Evolutionary conservation across 1,284 basidiomycete genomes (phyloP), one percentile per base, ranked within the genome.

Genomic region (Afroboletus lepidellus): DNA sequence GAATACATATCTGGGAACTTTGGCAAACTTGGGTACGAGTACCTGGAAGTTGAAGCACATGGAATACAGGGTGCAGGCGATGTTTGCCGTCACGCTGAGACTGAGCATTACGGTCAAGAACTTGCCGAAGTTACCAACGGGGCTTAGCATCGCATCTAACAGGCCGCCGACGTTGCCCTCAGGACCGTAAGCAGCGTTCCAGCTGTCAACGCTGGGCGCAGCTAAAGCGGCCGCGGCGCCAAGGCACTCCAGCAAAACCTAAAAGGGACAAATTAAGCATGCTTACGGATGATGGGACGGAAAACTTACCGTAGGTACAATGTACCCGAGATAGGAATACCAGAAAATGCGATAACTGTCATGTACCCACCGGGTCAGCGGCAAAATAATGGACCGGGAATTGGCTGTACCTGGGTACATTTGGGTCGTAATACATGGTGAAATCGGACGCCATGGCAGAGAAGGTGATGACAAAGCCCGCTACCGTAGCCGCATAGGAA

Each of bases 51-150:
- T 88, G 53, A 95, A 77, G n/a, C 88, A 85, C 54, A 91, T 83
- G 41, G 86, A 90, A 69, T 96, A 95, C 59, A 93, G 84, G 12
- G 86, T 90, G 5, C 85, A 83, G 5, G 90, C 88, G 51, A 93
- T 90, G 72, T 96, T 97, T 3, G 84, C 91, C 3, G 84, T 83
- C 29, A 92, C 88, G 50, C 86, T 90, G 25, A 95, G 73, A 46
- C 86, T 87, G 51, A 94, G 75, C 46, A 90, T 72, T n/a, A 95
- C 90, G 13, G 89, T 90, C 50, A 96, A 75, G 73, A 97, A 92
- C 64, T 90, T 87, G 3, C 92, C 90, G 64, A 94, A 94, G 34
- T 84, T 82, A 23, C 81, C 81, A 0, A 76, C 75, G 1, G 87
- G 87, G 8, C 73, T 74, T 1, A 92, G 77, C 77, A 95, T 86